phyloP scores from a whole-genome alignment of 345 rosid species.

The Syzygium jambos region DNA sequence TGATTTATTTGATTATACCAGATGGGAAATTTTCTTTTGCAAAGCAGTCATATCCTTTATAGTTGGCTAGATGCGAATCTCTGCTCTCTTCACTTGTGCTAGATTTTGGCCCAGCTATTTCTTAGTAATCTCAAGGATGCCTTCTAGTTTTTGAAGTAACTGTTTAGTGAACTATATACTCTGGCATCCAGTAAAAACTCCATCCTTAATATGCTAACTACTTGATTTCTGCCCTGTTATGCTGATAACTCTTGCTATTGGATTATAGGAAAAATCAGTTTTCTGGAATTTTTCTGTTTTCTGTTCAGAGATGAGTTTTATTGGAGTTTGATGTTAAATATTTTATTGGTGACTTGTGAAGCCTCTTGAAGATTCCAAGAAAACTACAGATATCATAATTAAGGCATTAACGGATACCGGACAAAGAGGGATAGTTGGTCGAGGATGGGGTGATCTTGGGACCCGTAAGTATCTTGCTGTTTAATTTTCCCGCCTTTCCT shows the following conservation, averaged over 20 bases:
- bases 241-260: not conserved
- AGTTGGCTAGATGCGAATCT: not conserved
- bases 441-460: constrained; percentile 98
- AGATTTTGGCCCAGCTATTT: not conserved
- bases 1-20: not conserved
- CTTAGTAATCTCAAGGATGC: not conserved
- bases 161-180: not conserved
- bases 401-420: constrained; percentile 76
- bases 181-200: not conserved
- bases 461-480: constrained; percentile 40
- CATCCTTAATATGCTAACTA: not conserved
- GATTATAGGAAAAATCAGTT: not conserved
- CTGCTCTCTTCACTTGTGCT: not conserved
- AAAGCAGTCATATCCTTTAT: not conserved
- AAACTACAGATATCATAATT: constrained; percentile 64
- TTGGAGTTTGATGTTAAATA: not conserved
- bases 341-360: constrained; percentile 20
- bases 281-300: not conserved
- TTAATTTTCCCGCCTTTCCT: not conserved
- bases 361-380: constrained; percentile 92
- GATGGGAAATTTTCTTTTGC: not conserved
- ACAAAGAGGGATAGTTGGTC: constrained; percentile 90
- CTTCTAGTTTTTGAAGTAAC: not conserved
- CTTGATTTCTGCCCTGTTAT: not conserved
- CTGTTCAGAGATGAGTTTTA: not conserved